A percentile compares a stretch with the other conserved stretches of the same genome.
Conservation (phyloP, 2,329 filamentous ascomycete genomes). For the Neopestalotiopsis clavispora region DNA sequence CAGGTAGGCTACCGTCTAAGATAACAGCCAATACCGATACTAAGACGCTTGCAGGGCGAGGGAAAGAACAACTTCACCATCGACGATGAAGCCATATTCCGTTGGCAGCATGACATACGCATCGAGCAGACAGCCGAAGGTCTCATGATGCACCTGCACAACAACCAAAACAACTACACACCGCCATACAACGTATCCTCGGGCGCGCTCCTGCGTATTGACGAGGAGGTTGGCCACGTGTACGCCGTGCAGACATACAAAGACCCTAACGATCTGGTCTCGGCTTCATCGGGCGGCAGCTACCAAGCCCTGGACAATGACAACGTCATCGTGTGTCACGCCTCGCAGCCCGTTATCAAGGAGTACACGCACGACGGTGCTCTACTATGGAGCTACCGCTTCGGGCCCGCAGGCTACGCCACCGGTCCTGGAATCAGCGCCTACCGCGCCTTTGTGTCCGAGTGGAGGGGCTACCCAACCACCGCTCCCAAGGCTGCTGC, state of each 20-base stretch:
- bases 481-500: not conserved
- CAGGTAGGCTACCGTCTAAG: not conserved
- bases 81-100: not conserved
- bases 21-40: not conserved
- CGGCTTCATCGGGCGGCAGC: not conserved
- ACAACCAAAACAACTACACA: not conserved
- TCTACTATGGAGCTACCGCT: not conserved
- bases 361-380: not conserved
- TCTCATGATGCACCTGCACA: not conserved
- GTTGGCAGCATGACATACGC: not conserved
- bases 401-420: not conserved
- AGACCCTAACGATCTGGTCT: not conserved
- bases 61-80: conserved; percentile 2
- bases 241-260: not conserved
- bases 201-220: not conserved
- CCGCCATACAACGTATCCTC: not conserved
- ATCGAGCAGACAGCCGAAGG: not conserved
- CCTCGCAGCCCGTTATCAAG: not conserved
- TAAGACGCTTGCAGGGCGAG: not conserved
- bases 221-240: not conserved
- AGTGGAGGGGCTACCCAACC: not conserved
- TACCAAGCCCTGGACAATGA: not conserved
- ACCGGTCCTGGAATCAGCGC: not conserved
- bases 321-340: not conserved
- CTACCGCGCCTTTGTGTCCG: conserved; percentile 1